Evolutionary conservation across 1,139 yeast species (phyloP), one percentile per base, ranked within the genome.

Genomic region (Blastobotrys persicus): DNA sequence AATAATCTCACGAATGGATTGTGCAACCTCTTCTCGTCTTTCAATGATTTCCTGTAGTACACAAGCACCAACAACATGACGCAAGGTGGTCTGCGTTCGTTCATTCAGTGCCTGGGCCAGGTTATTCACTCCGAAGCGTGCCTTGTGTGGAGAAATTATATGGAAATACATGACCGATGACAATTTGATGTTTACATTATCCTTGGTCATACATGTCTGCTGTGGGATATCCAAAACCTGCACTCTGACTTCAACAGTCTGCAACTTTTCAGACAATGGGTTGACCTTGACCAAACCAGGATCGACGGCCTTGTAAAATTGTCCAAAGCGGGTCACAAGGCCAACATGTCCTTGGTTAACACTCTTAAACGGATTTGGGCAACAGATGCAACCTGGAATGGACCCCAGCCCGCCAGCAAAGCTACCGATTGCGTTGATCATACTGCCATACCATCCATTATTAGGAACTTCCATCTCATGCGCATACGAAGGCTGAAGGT

Each of bases 331-430:
- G 49, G 85, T 84, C 42, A 84, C 75, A 52, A 84, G 72, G 13
- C 89, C 91, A 50, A 84, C 88, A 53, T 79, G 74, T 63, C 91
- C 91, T 66, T 83, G 88, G 40, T 75, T 68, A 39, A 84, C 86
- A 42, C 74, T 71, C 60, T 75, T 71, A 69, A 79, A 83, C 7
- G 88, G 88, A 60, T 81, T 82, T 28, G 76, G 66, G 55, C 71
- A 73, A 62, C 86, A 81, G 50, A 76, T 62, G 60, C 78, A 81
- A 59, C 84, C 78, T 50, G 84, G 85, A 39, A 80, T 69, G 45
- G 72, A 54, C 53, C 89, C 89, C 47, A 78, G 66, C 6, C 66
- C 61, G 38, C 89, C 89, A 59, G 78, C 72, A 42, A 70, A 50
- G 7, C 51, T 53, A 28, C 89, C 89, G 48, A 76, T 54, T 0